Evolutionary conservation across 495 filamentous ascomycete species (phyloP).

Genomic region (Usnea hakonensis): DNA sequence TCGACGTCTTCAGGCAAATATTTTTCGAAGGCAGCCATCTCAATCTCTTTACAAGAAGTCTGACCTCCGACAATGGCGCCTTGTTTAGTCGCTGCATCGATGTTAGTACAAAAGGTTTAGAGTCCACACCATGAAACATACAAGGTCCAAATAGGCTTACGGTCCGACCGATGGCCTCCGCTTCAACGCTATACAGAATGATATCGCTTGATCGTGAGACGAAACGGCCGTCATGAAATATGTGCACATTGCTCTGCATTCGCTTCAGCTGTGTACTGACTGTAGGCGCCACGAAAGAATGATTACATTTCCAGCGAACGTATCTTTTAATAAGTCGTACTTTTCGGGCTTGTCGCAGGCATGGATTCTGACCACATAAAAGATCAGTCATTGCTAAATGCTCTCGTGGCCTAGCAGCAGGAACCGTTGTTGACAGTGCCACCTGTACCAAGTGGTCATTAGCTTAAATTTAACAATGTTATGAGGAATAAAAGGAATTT

Average conservation of each 20-base stretch:
- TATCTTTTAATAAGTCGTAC: constrained; percentile 63
- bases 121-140: constrained; percentile 44
- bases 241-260: constrained; percentile 59
- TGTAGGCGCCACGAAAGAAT: not conserved
- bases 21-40: constrained; percentile 87
- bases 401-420: not conserved
- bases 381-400: not conserved
- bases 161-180: constrained; percentile 75
- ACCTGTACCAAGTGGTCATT: not conserved
- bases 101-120: constrained; percentile 17
- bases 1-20: constrained; percentile 83
- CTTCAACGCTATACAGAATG: constrained; percentile 97
- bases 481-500: not conserved
- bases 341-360: constrained; percentile 87
- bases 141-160: constrained; percentile 84
- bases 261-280: constrained; percentile 14
- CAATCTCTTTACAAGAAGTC: constrained; percentile 96
- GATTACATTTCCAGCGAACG: constrained; percentile 67
- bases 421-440: not conserved
- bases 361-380: constrained; percentile 58
- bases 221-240: constrained; percentile 86
- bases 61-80: constrained; percentile 94
- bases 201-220: constrained; percentile 92
- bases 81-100: constrained; percentile 70
- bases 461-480: not conserved